Evolutionary conservation across 805 yeast genomes (phyloP).

Genomic region (Blastobotrys attinorum): DNA sequence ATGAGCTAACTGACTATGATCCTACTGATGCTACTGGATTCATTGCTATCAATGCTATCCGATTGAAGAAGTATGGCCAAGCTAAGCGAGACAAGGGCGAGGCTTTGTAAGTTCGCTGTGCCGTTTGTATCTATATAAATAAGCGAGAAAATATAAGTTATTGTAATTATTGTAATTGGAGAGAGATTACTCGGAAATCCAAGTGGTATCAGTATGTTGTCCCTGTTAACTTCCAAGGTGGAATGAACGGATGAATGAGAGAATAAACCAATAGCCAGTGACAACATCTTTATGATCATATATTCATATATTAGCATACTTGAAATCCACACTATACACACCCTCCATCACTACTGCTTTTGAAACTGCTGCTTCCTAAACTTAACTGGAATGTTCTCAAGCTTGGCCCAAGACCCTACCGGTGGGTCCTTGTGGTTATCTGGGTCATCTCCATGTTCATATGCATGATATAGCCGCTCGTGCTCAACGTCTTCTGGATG

Average conservation of each 20-base stretch:
- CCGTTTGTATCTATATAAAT: too few species aligned
- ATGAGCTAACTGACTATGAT: slow-evolving; percentile 94
- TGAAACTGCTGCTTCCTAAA: slow-evolving; percentile 5
- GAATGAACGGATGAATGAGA: too few species aligned
- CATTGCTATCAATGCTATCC: slow-evolving; percentile 95
- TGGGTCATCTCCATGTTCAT: slow-evolving; percentile 60
- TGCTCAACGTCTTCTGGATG: slow-evolving; percentile 88
- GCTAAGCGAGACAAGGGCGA: slow-evolving; percentile 77
- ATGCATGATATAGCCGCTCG: slow-evolving; percentile 77
- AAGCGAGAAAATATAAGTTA: too few species aligned
- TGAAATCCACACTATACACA: too few species aligned
- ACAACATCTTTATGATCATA: too few species aligned
- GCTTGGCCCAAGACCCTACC: slow-evolving; percentile 12
- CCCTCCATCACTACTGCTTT: too few species aligned
- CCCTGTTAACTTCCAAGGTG: too few species aligned
- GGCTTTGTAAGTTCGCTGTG: slow-evolving; percentile 25
- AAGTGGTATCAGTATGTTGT: too few species aligned
- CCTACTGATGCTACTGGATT: slow-evolving; percentile 97
- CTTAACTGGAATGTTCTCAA: slow-evolving; percentile 18
- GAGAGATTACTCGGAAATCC: too few species aligned
- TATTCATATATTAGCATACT: too few species aligned
- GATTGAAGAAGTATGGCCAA: slow-evolving; percentile 97
- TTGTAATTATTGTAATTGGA: too few species aligned
- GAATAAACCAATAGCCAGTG: too few species aligned
- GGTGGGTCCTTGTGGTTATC: slow-evolving; percentile 5